A percentile compares a stretch with the other conserved stretches of the same genome.
Conservation (phyloP, 2,329 filamentous ascomycete genomes). For the Pseudogymnoascus sp. region DNA sequence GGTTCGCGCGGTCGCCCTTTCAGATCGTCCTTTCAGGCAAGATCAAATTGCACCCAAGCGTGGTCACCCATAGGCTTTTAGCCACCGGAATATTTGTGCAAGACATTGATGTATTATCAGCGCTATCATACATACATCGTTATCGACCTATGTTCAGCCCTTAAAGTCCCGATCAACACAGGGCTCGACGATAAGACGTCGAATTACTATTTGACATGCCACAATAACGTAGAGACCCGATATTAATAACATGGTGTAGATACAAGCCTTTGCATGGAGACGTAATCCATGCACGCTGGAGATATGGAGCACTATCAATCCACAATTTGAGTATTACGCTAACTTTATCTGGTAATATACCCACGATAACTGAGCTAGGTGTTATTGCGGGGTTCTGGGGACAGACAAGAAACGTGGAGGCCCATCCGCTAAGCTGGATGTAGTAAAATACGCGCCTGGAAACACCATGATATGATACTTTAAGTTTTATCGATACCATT, state of each 20-base stretch:
- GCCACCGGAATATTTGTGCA: neutral
- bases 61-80: neutral
- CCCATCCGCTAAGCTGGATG: neutral
- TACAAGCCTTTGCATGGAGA: neutral
- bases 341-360: neutral
- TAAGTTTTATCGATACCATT: neutral
- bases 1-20: neutral
- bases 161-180: neutral
- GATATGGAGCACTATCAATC: neutral
- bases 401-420: neutral
- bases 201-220: neutral
- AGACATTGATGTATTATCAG: neutral
- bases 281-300: neutral
- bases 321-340: neutral
- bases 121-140: neutral
- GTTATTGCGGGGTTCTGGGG: neutral
- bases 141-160: neutral
- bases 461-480: neutral
- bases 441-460: neutral
- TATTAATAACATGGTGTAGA: neutral
- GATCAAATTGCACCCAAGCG: neutral
- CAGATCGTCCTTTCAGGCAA: neutral
- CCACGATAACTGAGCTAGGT: neutral
- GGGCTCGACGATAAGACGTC: neutral
- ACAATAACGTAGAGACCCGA: neutral